Percentiles rank a stretch among this genome's conserved stretches.
phyloP scores from a whole-genome alignment of 2,329 filamentous ascomycete species.

The Chaetoscypha palmicola region DNA sequence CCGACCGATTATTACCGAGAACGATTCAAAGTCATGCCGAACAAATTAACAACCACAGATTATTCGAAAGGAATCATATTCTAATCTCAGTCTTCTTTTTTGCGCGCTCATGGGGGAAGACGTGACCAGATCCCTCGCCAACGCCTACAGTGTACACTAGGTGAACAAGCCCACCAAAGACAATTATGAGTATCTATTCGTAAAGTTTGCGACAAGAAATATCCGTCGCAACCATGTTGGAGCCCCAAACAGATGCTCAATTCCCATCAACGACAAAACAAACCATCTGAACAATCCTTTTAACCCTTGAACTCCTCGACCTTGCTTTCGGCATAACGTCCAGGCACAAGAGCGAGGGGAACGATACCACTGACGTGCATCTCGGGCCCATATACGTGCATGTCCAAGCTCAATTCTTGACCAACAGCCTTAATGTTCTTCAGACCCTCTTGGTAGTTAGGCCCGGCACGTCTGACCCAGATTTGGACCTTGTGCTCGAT shows the following conservation, averaged over 20 bases:
- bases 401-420: slow-evolving; percentile 87
- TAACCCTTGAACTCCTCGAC: slow-evolving; percentile 48
- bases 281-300: slow-evolving; percentile 2
- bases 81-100: slow-evolving; percentile 1
- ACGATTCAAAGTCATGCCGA: too few species aligned
- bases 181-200: slow-evolving; percentile 8
- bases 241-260: slow-evolving; percentile 8
- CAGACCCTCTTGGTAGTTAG: slow-evolving; percentile 99
- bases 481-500: slow-evolving; percentile 97
- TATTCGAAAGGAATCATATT: background rate
- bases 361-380: slow-evolving; percentile 95
- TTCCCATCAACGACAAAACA: background rate
- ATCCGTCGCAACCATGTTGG: background rate
- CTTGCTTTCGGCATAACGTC: slow-evolving; percentile 55
- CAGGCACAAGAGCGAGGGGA: slow-evolving; percentile 72
- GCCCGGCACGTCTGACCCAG: slow-evolving; percentile 84
- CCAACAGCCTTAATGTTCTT: slow-evolving; percentile 99
- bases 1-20: too few species aligned
- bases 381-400: slow-evolving; percentile 80
- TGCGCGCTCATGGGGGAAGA: slow-evolving; percentile 3
- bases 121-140: slow-evolving; percentile 9
- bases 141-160: slow-evolving; percentile 6
- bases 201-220: slow-evolving; percentile 1
- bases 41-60: too few species aligned
- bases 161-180: background rate